Conservation (phyloP, 2,329 filamentous ascomycete genomes). For the Trichoderma koningii region DNA sequence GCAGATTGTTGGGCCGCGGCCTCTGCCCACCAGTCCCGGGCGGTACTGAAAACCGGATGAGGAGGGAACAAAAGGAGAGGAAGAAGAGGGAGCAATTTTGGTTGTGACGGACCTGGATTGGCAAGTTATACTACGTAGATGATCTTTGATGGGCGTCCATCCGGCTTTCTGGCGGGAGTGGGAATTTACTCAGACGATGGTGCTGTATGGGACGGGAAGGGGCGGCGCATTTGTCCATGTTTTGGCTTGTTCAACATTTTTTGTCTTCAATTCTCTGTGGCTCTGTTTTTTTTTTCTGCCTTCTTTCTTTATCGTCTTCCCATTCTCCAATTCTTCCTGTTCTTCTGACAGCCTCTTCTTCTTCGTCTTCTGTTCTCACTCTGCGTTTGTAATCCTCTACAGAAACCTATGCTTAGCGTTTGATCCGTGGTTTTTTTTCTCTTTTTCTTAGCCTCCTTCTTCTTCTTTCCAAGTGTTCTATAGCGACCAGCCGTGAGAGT, state of each 20-base stretch:
- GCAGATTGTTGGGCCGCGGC: constrained; percentile 78
- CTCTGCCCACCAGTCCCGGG: constrained; percentile 53
- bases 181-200: constrained; percentile 7
- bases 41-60: constrained; percentile 30
- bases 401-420: not conserved
- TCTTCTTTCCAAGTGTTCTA: not conserved
- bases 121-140: constrained; percentile 6
- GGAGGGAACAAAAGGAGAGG: too few relatives aligned
- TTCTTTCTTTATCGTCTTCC: not conserved
- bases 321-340: not conserved
- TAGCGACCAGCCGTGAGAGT: not conserved
- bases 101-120: not conserved
- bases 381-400: constrained; percentile 4
- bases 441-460: not conserved
- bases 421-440: not conserved
- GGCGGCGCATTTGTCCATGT: constrained; percentile 16
- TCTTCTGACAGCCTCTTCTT: not conserved
- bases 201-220: constrained; percentile 12
- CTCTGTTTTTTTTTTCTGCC: too few relatives aligned
- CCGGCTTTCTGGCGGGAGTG: not conserved
- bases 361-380: not conserved
- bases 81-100: not conserved
- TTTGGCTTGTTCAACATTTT: constrained; percentile 2
- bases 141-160: constrained; percentile 15
- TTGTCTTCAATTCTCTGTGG: not conserved